These are phyloP conservation scores for Claviceps maximensis DNA, from an alignment of 2,329 filamentous ascomycete genomes.

Conservation along the genomic window DNA sequence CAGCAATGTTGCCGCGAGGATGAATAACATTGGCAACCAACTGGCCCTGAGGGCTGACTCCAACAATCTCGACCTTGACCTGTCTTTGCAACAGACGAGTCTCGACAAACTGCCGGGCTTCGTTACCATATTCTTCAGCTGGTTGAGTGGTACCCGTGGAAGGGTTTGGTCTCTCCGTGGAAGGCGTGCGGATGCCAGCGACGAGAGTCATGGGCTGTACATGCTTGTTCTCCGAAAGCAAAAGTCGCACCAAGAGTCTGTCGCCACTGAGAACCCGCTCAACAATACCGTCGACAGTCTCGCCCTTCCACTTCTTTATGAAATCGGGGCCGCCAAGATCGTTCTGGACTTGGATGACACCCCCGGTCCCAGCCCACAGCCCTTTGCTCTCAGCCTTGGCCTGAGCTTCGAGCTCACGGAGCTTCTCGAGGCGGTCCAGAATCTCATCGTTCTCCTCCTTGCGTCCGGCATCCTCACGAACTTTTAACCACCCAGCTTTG, in stretches of 20 bases:
- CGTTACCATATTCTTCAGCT: conserved; percentile 80
- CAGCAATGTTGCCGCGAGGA: conserved; percentile 83
- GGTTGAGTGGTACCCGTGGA: conserved; percentile 69
- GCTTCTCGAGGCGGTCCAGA: conserved; percentile 56
- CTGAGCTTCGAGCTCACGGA: conserved; percentile 63
- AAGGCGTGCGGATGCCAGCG: conserved; percentile 76
- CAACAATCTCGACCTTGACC: conserved; percentile 71
- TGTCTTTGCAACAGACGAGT: conserved; percentile 72
- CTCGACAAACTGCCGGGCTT: conserved; percentile 82
- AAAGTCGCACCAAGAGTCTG: conserved; percentile 69
- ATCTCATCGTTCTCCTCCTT: conserved; percentile 78
- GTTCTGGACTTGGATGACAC: conserved; percentile 64
- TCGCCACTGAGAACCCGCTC: conserved; percentile 89
- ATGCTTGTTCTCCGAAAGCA: conserved; percentile 73
- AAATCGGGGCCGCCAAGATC: conserved; percentile 72
- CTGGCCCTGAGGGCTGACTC: conserved; percentile 79
- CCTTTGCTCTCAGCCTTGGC: conserved; percentile 72
- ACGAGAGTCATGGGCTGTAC: conserved; percentile 78
- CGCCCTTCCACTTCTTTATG: conserved; percentile 71
- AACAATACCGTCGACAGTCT: conserved; percentile 71
- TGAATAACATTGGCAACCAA: conserved; percentile 82
- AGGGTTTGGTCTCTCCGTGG: conserved; percentile 73
- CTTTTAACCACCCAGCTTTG: conserved; percentile 81
- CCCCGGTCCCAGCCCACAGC: conserved; percentile 56
- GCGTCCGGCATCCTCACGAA: conserved; percentile 85